phyloP scores from a whole-genome alignment of 2,329 filamentous ascomycete genomes.

The Exophiala phaeomuriformis region DNA sequence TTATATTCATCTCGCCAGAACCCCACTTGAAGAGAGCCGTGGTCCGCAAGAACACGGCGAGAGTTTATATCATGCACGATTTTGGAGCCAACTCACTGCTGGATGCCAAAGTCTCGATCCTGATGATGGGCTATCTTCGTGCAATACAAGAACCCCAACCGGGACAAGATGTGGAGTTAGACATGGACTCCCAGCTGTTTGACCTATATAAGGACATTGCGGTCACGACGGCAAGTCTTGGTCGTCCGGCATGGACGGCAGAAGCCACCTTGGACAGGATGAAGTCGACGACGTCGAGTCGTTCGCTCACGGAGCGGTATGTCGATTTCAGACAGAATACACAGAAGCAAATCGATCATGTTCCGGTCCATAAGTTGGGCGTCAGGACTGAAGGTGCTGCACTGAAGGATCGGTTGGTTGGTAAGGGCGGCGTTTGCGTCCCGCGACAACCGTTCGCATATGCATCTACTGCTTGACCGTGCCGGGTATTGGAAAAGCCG shows the following conservation, averaged over 20 bases:
- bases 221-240: slow-evolving; percentile 33
- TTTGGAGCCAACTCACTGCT: slow-evolving; percentile 46
- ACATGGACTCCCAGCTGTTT: slow-evolving; percentile 34
- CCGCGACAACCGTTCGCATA: slow-evolving; percentile 11
- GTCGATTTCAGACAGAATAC: slow-evolving; percentile 44
- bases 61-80: slow-evolving; percentile 49
- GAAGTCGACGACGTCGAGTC: slow-evolving; percentile 35
- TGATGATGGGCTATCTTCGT: slow-evolving; percentile 56
- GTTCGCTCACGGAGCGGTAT: slow-evolving; percentile 41
- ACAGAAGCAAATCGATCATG: slow-evolving; percentile 50
- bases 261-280: slow-evolving; percentile 27
- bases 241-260: slow-evolving; percentile 36
- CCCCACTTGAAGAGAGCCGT: slow-evolving; percentile 43
- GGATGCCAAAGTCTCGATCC: slow-evolving; percentile 43
- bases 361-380: slow-evolving; percentile 54
- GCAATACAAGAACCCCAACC: slow-evolving; percentile 33
- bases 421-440: slow-evolving; percentile 25
- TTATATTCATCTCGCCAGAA: slow-evolving; percentile 52
- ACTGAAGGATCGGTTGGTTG: slow-evolving; percentile 22
- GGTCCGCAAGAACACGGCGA: slow-evolving; percentile 45
- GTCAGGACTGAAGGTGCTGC: slow-evolving; percentile 42
- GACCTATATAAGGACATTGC: slow-evolving; percentile 36
- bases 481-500: too few species aligned
- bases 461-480: slow-evolving; percentile 5
- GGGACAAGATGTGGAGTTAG: slow-evolving; percentile 28